These are phyloP conservation scores for Ganoderma sp. DNA, from an alignment of 1,284 basidiomycete species.

Conservation along the genomic window DNA sequence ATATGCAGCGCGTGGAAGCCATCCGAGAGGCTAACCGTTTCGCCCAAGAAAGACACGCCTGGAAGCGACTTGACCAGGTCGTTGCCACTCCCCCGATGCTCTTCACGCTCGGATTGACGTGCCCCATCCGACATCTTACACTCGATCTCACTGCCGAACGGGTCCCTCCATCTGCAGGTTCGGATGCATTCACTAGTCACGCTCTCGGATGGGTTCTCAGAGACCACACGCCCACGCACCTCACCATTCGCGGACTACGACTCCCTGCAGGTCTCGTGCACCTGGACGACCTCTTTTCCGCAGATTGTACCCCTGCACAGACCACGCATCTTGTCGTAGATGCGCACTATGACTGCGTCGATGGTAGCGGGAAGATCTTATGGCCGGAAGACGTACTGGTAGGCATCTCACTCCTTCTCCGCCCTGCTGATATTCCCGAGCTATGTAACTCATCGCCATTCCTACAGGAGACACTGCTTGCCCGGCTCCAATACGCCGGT, in stretches of 20 bases:
- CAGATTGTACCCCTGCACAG: neutral
- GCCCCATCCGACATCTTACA: neutral
- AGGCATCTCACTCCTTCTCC: neutral
- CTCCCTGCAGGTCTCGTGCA: neutral
- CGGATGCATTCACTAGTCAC: neutral
- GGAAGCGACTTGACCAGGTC: neutral
- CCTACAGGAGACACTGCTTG: neutral
- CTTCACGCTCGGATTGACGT: neutral
- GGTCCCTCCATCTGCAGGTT: neutral
- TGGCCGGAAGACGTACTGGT: neutral
- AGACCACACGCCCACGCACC: neutral
- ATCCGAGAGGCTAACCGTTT: neutral
- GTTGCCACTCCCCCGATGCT: neutral
- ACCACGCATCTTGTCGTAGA: neutral
- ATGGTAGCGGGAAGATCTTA: neutral
- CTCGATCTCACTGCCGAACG: neutral
- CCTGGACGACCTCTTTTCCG: neutral
- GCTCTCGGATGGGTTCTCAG: neutral
- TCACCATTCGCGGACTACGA: neutral
- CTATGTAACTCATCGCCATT: neutral
- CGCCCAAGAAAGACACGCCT: neutral
- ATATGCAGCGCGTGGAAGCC: neutral
- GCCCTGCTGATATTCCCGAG: neutral
- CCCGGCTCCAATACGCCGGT: neutral
- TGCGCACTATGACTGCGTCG: neutral